phyloP scores from a whole-genome alignment of 441 rosid genomes.

The Jatropha multifida region DNA sequence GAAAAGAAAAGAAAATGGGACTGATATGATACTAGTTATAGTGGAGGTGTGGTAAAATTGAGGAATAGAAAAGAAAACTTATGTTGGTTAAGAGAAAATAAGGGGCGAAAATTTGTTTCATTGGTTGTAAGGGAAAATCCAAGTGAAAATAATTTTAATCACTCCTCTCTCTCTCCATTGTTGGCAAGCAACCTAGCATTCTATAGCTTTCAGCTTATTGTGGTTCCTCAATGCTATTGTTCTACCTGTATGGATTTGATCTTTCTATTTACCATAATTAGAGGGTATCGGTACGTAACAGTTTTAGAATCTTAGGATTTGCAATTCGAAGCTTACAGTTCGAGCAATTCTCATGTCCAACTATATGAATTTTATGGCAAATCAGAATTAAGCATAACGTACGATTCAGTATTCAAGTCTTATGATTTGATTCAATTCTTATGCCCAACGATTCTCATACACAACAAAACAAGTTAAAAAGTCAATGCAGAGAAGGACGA shows the following conservation, averaged over 20 bases:
- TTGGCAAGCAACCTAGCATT: background rate
- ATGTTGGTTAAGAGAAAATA: background rate
- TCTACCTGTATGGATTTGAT: background rate
- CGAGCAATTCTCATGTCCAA: too few species aligned
- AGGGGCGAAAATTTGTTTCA: slow-evolving; percentile 3
- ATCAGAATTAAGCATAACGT: too few species aligned
- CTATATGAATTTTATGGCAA: too few species aligned
- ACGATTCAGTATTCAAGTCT: too few species aligned
- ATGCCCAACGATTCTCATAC: too few species aligned
- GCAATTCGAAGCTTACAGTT: too few species aligned
- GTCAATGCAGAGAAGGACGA: too few species aligned
- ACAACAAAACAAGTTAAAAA: too few species aligned
- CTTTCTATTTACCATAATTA: background rate
- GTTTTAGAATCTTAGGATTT: too few species aligned
- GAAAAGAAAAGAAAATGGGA: too few species aligned
- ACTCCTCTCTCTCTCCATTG: background rate
- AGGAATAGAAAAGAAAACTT: slow-evolving; percentile 1
- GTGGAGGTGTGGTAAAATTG: background rate
- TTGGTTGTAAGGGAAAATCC: background rate
- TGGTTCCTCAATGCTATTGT: background rate
- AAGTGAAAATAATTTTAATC: background rate
- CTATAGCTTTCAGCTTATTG: background rate
- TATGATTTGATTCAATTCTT: too few species aligned
- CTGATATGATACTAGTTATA: background rate
- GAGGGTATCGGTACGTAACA: background rate